Conservation (phyloP, 495 filamentous ascomycete species). For the Massariosphaeria phaeospora region DNA sequence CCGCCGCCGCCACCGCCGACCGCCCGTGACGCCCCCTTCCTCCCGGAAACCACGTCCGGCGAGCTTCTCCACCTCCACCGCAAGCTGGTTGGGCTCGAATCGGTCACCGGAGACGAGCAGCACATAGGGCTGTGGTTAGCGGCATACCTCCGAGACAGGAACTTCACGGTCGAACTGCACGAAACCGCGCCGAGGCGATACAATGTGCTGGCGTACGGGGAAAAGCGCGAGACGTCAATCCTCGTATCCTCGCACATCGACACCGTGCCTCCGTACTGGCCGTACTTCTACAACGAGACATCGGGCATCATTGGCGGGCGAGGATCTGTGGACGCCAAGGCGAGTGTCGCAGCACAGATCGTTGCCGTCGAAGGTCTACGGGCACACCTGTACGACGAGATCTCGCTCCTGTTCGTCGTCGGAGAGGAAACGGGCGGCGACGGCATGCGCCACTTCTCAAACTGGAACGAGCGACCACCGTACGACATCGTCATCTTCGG, state of each 20-base stretch:
- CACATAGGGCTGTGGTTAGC: conserved; percentile 64
- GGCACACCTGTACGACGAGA: conserved; percentile 31
- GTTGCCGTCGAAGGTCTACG: conserved; percentile 61
- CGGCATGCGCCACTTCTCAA: conserved; percentile 62
- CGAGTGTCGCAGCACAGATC: conserved; percentile 69
- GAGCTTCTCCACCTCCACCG: conserved; percentile 73
- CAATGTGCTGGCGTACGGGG: conserved; percentile 76
- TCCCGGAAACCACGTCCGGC: conserved; percentile 13
- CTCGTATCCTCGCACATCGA: conserved; percentile 74
- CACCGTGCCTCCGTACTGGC: conserved; percentile 66
- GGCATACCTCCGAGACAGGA: conserved; percentile 52
- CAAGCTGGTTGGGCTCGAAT: conserved; percentile 67
- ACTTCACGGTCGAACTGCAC: conserved; percentile 66
- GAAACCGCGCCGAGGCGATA: conserved; percentile 47
- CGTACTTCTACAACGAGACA: conserved; percentile 45
- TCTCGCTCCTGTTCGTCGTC: conserved; percentile 82
- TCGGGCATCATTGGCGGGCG: conserved; percentile 58
- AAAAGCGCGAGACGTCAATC: conserved; percentile 53
- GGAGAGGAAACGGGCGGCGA: conserved; percentile 78
- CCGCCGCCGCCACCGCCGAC: background rate
- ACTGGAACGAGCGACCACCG: conserved; percentile 50
- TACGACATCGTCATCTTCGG: conserved; percentile 78
- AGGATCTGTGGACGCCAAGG: conserved; percentile 88
- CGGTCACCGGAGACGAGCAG: conserved; percentile 69
- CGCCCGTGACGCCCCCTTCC: conserved; percentile 5